These are phyloP conservation scores for Epichloe festucae DNA, from an alignment of 2,329 filamentous ascomycete species.

Conservation along the genomic window DNA sequence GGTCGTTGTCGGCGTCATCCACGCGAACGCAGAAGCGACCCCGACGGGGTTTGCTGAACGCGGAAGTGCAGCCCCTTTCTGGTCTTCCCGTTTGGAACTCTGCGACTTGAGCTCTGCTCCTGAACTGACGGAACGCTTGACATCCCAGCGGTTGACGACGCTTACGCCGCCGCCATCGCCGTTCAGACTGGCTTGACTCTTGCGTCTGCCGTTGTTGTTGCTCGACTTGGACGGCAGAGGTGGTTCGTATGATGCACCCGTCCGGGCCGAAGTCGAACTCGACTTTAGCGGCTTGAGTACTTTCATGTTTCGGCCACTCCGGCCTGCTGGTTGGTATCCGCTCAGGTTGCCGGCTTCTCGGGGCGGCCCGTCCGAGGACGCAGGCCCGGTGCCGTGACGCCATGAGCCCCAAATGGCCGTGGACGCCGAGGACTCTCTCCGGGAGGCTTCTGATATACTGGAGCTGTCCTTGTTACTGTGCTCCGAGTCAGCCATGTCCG, in stretches of 20 bases:
- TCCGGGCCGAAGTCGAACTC: conserved; percentile 36
- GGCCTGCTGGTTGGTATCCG: conserved; percentile 56
- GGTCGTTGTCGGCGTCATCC: conserved; percentile 54
- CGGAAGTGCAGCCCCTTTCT: conserved; percentile 29
- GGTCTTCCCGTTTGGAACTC: conserved; percentile 25
- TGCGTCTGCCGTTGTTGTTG: conserved; percentile 38
- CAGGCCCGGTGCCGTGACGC: conserved; percentile 43
- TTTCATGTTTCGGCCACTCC: conserved; percentile 66
- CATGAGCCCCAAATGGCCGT: conserved; percentile 57
- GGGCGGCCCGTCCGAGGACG: conserved; percentile 35
- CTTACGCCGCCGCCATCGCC: conserved; percentile 16
- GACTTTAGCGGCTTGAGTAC: conserved; percentile 70
- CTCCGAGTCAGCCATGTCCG: conserved; percentile 12
- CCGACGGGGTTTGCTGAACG: conserved; percentile 71
- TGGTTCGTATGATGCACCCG: conserved; percentile 40
- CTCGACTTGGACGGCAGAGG: conserved; percentile 30
- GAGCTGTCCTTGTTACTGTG: conserved; percentile 16
- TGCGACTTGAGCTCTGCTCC: conserved; percentile 23
- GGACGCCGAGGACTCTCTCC: conserved; percentile 35
- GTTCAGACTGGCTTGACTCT: conserved; percentile 31
- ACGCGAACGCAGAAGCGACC: conserved; percentile 85
- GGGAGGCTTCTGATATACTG: conserved; percentile 17
- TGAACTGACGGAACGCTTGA: conserved; percentile 36
- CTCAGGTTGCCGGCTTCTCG: conserved; percentile 43
- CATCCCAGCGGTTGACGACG: conserved; percentile 35